Base-by-base conservation (phyloP, 2,329 filamentous ascomycete species). In the Boeremia exigua region DNA sequence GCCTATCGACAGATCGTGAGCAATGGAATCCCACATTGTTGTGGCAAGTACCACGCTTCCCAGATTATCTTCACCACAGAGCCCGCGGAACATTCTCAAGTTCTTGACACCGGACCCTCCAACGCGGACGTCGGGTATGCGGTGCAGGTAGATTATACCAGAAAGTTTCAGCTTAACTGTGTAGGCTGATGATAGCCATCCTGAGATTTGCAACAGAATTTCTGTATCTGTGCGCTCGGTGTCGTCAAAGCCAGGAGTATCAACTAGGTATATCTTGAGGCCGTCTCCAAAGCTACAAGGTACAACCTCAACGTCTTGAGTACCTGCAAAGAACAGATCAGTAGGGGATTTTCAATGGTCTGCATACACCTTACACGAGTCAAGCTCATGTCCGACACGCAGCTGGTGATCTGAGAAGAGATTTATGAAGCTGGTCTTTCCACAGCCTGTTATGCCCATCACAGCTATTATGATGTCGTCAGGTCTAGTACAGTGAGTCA, bases 61-160 rank as follows among this genome's bases (percentile, higher is more conserved):
- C 4, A 81, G 64, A 29, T 72, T 71, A 15, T 76, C 64, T 9
- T 77, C 68, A 1, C 80, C 80, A 23, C 75, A 78, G 4, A 82
- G 75, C 29, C 77, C 75, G 46, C 73, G 68, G 68, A 82, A 80
- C 74, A 82, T 79, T 17, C 71, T 59, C 0, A 82, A 61, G 51
- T 81, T 81, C 46, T 73, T 72, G 12, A 72, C 65, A 15, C 68
- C 69, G 19, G 75, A 73, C 48, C 78, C 74, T 4, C 68, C 66
- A 57, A 81, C 66, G 10, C 79, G 73, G 9, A 63, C 69, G 43
- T 81, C 76, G 0, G 66, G 72, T 48, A 83, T 82, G 0, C 73
- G 69, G 43, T 81, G 80, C 3, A 82, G 64, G 59, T 81, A 82
- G 25, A 82, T 77, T 32, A 82, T 78, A 0, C 80, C 81, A 14